A percentile compares a stretch with the other conserved stretches of the same genome.
phyloP scores from a whole-genome alignment of 129 eudicot genomes.

The Silybum marianum region DNA sequence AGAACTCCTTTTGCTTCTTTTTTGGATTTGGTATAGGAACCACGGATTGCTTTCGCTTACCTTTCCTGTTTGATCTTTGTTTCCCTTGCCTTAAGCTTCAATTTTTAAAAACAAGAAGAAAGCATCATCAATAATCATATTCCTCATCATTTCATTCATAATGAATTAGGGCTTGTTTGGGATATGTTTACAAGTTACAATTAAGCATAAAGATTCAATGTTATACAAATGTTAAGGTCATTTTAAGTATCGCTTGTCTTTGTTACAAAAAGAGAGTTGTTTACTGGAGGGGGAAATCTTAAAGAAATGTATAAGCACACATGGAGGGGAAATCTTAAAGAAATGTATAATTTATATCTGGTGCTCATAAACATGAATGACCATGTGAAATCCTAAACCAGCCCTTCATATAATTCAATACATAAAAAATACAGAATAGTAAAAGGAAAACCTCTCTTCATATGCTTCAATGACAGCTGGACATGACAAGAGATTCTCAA shows the following conservation, averaged over 20 bases:
- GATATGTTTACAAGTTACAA: constrained; percentile 3
- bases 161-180: background rate
- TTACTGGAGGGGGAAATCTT: too few species aligned
- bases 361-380: background rate
- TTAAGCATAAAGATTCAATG: background rate
- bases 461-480: constrained; percentile 73
- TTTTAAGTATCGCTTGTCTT: background rate
- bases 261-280: background rate
- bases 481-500: constrained; percentile 59
- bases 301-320: background rate
- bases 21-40: constrained; percentile 31
- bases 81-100: constrained; percentile 50
- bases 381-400: constrained; percentile 1
- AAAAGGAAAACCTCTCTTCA: constrained; percentile 69
- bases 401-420: constrained; percentile 1
- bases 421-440: background rate
- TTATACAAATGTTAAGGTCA: background rate
- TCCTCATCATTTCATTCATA: too few species aligned
- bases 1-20: constrained; percentile 20
- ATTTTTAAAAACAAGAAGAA: constrained; percentile 8
- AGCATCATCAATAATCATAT: background rate
- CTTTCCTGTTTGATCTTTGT: constrained; percentile 40
- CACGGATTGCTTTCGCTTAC: constrained; percentile 51
- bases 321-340: background rate
- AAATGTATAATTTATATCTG: background rate